Evolutionary conservation across 352 stramenopile genomes (phyloP), one percentile per base, ranked within the genome.

Genomic region (Aphanomyces astaci): DNA sequence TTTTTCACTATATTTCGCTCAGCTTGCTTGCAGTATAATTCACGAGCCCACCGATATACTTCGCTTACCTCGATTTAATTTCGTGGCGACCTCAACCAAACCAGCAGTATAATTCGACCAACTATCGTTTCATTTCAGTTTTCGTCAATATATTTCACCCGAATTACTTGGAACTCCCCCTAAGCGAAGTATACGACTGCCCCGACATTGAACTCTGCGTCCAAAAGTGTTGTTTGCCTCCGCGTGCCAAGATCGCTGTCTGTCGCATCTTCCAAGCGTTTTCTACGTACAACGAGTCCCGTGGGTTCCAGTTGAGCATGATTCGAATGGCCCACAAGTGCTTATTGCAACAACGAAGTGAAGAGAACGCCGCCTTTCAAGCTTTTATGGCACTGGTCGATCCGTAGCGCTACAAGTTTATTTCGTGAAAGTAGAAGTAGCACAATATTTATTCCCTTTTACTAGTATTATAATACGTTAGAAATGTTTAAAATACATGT

Each of bases 241-340:
- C 24, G n/a, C n/a, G 10, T 24, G n/a, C 39, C 5, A 51, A 52
- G 36, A 52, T 64, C 2, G 84, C 79, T 32, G 73, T 85, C 19
- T 81, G 63, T 4, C 76, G 78, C 62, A 71, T 90, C 2, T 63
- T 92, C 25, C 81, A 88, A 53, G 80, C 82, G 0, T 92, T 82
- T 64, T 88, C 80, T 9, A 89, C 80, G 4, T 89, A 89, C 73
- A 89, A 87, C 63, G 81, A 90, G 72, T 72, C 76, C 32, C 45
- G 85, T 28, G 76, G 80, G 19, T 90, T 87, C 67, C 48, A 72
- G n/a, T 28, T 39, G 32, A 72, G 78, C 30, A 88, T 89, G 81
- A 79, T 91, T 52, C 66, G 73, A 17, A 63, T 70, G 9, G 83
- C 80, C 1, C 70, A 74, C 33, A 78, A 84, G 67, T 91, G 81